Evolutionary conservation across 345 rosid genomes (phyloP), one percentile per base, ranked within the genome.

Genomic region (Salix arbutifolia): DNA sequence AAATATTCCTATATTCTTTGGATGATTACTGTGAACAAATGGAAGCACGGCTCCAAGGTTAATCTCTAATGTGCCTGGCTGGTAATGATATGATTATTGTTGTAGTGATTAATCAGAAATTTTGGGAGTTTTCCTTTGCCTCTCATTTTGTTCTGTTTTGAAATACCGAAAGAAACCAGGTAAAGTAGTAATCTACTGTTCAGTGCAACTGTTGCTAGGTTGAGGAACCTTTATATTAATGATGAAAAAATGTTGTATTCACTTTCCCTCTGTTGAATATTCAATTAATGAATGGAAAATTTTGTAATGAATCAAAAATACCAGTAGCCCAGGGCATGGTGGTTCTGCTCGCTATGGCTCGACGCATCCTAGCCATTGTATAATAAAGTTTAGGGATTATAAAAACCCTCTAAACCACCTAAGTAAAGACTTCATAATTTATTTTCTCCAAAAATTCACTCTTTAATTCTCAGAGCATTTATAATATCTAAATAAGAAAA

Each of bases 171-270:
- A 72, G 65, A 28, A 11, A 46, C 64, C 52, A 46, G 70, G 50
- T 62, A 7, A 48, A 23, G 37, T 31, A 35, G 2, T 53, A 48
- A n/a, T 35, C 44, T 48, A 23, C 10, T 42, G 61, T 60, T 37
- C 66, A 8, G 62, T 77, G 76, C 64, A 78, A 74, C 64, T 78
- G 56, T 19, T 73, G 48, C 30, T 61, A 38, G 67, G 61, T 44
- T 23, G 77, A 69, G 70, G 80, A 76, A 81, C 69, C 66, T 30
- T 73, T 23, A 3, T 60, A 18, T 31, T 40, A 11, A 6, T 21
- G 17, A 40, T 18, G 40, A n/a, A 17, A 5, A 21, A 38, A 30
- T 60, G 13, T 35, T 5, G 30, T 68, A 56, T 2, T 67, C 65
- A 9, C 6, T 26, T 33, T 40, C n/a, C 62, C 62, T 56, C 26